Base-by-base conservation (phyloP, 495 filamentous ascomycete genomes). In the Diplogelasinospora grovesii region DNA sequence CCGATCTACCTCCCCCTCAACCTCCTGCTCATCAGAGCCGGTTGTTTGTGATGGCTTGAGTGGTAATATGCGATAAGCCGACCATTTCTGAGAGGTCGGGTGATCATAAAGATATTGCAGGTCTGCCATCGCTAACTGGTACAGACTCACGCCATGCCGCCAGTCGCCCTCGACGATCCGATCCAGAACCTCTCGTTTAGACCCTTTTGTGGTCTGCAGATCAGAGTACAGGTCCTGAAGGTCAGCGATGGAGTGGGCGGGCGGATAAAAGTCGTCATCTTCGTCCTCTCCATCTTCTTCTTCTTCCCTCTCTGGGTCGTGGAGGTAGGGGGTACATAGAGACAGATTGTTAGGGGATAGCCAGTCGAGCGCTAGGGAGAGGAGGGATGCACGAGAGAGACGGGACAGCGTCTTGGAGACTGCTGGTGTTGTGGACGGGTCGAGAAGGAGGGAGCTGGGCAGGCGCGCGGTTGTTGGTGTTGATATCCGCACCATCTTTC, bases 131-230 rank as follows among this genome's bases (percentile, higher is more conserved):
- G 84, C 86, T 3, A 90, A 66, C 53, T 89, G 84, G 46, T 83
- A 85, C 11, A 94, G 61, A 1, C 74, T 81, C 15, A 93, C 64
- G 1, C 87, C 87, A 36, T 79, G 71, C 15, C 85, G 70, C 86
- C 86, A 94, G 56, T 94, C 87, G 29, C 84, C 84, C 42, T 89
- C 81, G 0, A 83, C 49, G 26, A 94, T 81, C 21, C 85, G 72
- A 50, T 87, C 84, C 5, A 85, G 64, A 4, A 90, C 73, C 53
- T 94, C 86, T 32, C 79, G 70, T 48, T 81, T 85, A 8, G 72
- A 75, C 3, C 84, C 83, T 52, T 82, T 88, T 16, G 75, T 64
- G 5, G 52, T 37, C 37, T 69, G 67, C 39, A 76, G 56, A 1
- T 55, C 53, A n/a, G 46, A 50, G 63, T 89, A 92, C 25, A 71